Evolutionary conservation across 345 rosid species (phyloP).

Genomic region (Arabidopsis suecica): DNA sequence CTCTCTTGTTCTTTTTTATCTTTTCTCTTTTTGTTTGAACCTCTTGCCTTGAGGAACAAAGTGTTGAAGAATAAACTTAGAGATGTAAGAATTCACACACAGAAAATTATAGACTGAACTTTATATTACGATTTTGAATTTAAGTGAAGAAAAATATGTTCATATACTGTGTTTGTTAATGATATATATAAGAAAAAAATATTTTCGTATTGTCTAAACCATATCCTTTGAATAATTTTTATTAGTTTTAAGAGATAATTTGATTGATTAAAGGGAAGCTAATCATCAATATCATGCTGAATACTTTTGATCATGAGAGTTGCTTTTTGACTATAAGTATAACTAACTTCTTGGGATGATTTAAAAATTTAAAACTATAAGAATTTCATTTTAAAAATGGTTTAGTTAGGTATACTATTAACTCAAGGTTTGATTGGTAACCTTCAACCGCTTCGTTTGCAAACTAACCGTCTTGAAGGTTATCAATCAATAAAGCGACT

Average conservation of each 20-base stretch:
- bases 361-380: background rate
- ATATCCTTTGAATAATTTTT: background rate
- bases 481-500: too few species aligned
- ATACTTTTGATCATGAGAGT: slow-evolving; percentile 35
- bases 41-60: slow-evolving; percentile 34
- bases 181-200: background rate
- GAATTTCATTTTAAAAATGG: background rate
- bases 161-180: background rate
- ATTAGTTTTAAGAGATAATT: background rate
- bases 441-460: too few species aligned
- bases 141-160: background rate
- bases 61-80: background rate
- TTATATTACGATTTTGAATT: background rate
- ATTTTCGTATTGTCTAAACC: background rate
- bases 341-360: slow-evolving; percentile 38
- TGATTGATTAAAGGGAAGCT: slow-evolving; percentile 23
- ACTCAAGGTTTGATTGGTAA: background rate
- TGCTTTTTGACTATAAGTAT: slow-evolving; percentile 40
- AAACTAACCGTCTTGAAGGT: too few species aligned
- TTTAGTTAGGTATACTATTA: slow-evolving; percentile 15
- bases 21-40: background rate
- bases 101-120: background rate
- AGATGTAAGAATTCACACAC: slow-evolving; percentile 7
- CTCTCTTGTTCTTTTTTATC: background rate
- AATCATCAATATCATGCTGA: slow-evolving; percentile 37